Base-by-base conservation (phyloP, 164 flowering plant genomes). In the Nymphaea colorata region DNA sequence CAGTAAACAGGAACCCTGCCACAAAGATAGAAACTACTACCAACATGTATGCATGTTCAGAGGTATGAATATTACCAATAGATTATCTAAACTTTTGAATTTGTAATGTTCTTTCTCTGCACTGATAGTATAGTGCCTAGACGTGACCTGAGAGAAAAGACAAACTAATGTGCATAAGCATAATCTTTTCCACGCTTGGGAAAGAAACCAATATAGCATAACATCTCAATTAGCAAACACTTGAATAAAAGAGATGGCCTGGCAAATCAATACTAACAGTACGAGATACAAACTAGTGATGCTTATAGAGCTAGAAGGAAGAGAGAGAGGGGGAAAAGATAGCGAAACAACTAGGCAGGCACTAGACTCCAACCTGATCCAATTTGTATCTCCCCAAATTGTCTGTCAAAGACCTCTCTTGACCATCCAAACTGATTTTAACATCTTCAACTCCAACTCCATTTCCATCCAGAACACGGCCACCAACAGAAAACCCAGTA, bases 401-500 rank as follows among this genome's bases (percentile, higher is more conserved):
- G 73, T 90, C 97, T 59, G 98, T 95, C 67, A 82, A 63, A 75
- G 85, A 82, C 80, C 90, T 88, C 76, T 82, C 87, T 65, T 82
- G 87, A 62, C 97, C 98, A 83, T 92, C 96, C 7, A 95, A 91
- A 59, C 82, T 66, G 66, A 95, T 78, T 82, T 79, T 83, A 51
- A 80, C 99, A 76, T 85, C 90, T 72, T 86, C 87, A 3, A 95
- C 91, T 62, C 99, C 99, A 64, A 67, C 69, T 36, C 83, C 88
- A 81, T 81, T 82, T 69, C 84, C 88, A 86, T 85, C 94, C 79
- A 95, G 78, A 41, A 95, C 96, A 77, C 91, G 91, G 7, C 99
- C 98, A 44, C 96, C 99, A 77, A 92, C 79, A 69, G 99, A 95
- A 85, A 95, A 95, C 75, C 99, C 99, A 81, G 99, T 95, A 64